These are phyloP conservation scores for Tuber microsphaerosporum DNA, from an alignment of 495 filamentous ascomycete genomes.

Conservation along the genomic window DNA sequence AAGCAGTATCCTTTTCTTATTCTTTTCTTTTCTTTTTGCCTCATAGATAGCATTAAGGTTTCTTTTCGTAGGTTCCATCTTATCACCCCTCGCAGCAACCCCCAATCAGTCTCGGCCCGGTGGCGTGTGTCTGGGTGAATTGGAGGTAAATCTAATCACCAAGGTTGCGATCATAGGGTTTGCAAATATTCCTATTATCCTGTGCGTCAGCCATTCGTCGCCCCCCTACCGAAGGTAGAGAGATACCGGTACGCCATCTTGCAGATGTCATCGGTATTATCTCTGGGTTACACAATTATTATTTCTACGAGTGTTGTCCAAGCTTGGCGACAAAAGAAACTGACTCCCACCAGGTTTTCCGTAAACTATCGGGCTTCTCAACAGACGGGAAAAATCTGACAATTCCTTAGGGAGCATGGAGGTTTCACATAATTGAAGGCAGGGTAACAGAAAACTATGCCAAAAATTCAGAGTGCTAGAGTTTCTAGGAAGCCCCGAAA, in stretches of 20 bases:
- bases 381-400: too few species aligned
- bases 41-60: background rate
- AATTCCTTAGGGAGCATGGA: too few species aligned
- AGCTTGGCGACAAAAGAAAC: too few species aligned
- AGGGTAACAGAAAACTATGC: too few species aligned
- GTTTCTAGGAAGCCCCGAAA: too few species aligned
- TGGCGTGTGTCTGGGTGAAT: background rate
- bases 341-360: too few species aligned
- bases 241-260: background rate
- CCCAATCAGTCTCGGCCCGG: background rate
- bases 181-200: background rate
- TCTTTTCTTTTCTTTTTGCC: background rate
- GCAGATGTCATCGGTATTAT: background rate
- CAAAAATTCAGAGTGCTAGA: too few species aligned
- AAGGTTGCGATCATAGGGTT: background rate
- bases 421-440: too few species aligned
- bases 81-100: background rate
- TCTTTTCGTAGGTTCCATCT: background rate
- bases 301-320: too few species aligned
- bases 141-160: background rate
- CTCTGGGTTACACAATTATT: background rate
- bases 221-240: background rate
- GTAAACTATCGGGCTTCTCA: too few species aligned
- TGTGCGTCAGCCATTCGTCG: background rate
- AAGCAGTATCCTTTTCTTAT: background rate